phyloP scores from a whole-genome alignment of 371 early-diverging fungal species.

The Apophysomyces sp. region DNA sequence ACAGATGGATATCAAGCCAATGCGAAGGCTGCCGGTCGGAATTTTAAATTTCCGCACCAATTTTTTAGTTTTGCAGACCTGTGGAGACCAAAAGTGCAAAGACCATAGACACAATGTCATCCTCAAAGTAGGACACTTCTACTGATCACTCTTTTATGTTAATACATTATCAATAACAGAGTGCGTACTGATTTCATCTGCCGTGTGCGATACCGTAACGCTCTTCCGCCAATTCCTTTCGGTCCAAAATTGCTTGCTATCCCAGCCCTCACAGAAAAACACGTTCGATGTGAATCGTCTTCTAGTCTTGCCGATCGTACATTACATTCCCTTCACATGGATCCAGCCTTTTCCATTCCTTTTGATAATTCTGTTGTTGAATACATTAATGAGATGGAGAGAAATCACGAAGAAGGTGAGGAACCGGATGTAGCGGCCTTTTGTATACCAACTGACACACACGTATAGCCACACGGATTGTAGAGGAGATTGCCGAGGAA shows the following conservation, averaged over 20 bases:
- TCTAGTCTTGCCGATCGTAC: slow-evolving; percentile 61
- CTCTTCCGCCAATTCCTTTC: slow-evolving; percentile 80
- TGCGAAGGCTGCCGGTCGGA: too few species aligned
- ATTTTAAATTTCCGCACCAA: neutral
- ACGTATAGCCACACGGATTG: slow-evolving; percentile 12
- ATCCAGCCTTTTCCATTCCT: slow-evolving; percentile 64
- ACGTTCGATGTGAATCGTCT: slow-evolving; percentile 61
- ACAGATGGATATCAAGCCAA: too few species aligned
- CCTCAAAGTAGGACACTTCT: neutral
- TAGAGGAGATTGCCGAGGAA: slow-evolving; percentile 58
- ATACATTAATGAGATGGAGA: slow-evolving; percentile 50
- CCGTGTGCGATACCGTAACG: slow-evolving; percentile 73
- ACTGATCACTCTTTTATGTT: neutral
- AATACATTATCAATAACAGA: slow-evolving; percentile 31
- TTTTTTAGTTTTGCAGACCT: neutral
- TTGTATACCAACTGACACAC: neutral
- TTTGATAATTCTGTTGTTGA: slow-evolving; percentile 67
- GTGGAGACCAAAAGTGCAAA: neutral
- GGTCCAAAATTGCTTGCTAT: slow-evolving; percentile 79
- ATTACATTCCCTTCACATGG: slow-evolving; percentile 62
- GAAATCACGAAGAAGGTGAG: slow-evolving; percentile 31
- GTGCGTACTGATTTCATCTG: slow-evolving; percentile 79
- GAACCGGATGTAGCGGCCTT: neutral
- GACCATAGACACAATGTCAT: neutral
- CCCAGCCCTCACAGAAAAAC: slow-evolving; percentile 55